Conservation (phyloP, 345 rosid genomes). For the Salix suchowensis region DNA sequence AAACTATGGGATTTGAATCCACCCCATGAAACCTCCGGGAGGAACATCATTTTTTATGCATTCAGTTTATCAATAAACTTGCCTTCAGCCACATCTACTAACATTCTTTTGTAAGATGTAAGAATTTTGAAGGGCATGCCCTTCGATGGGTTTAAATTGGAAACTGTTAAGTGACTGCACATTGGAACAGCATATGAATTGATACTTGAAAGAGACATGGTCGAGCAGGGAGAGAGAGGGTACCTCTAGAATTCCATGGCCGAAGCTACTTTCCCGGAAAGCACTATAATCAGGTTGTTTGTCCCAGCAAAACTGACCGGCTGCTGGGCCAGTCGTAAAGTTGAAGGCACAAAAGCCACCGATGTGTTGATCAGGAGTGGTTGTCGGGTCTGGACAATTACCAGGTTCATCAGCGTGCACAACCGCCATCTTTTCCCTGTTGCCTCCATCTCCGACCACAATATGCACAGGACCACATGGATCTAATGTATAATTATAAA, state of each 20-base stretch:
- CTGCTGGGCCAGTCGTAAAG: slow-evolving; percentile 63
- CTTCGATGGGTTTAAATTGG: no score
- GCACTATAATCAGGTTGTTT: slow-evolving; percentile 88
- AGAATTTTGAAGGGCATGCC: no score
- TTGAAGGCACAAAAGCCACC: slow-evolving; percentile 71
- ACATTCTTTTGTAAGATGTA: background rate
- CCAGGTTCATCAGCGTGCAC: slow-evolving; percentile 85
- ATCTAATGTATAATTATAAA: slow-evolving; percentile 73
- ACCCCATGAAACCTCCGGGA: no score
- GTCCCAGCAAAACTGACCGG: slow-evolving; percentile 86
- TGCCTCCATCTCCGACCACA: slow-evolving; percentile 77
- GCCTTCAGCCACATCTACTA: no score
- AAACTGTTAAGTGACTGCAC: no score
- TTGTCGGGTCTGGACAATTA: slow-evolving; percentile 61
- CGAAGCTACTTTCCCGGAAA: slow-evolving; percentile 85
- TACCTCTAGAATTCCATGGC: slow-evolving; percentile 95
- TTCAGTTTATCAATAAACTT: no score
- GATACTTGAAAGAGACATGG: no score
- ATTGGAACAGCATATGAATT: no score
- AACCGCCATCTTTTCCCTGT: slow-evolving; percentile 55
- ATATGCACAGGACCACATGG: slow-evolving; percentile 81
- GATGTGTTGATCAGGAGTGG: slow-evolving; percentile 44
- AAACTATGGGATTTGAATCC: no score
- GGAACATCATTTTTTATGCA: no score
- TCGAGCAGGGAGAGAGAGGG: background rate